These are phyloP conservation scores for Gossypium thurberi DNA, from an alignment of 345 rosid species.

Conservation along the genomic window DNA sequence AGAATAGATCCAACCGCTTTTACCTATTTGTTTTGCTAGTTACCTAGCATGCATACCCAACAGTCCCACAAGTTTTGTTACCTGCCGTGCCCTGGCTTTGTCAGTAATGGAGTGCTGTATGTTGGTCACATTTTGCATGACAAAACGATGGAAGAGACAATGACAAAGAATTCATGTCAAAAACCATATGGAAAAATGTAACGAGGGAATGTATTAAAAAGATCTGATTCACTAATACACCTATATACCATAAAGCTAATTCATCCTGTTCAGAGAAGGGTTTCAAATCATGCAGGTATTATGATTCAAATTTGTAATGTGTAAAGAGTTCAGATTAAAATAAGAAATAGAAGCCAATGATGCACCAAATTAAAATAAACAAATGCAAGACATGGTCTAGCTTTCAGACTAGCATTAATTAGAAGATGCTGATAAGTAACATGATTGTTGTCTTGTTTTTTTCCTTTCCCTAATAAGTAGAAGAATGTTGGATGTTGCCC, in stretches of 20 bases:
- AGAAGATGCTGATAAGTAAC: neutral
- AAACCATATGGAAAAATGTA: neutral
- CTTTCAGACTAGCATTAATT: neutral
- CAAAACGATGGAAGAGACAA: neutral
- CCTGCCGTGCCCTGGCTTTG: neutral
- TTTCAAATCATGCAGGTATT: neutral
- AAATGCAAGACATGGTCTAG: neutral
- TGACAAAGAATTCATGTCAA: neutral
- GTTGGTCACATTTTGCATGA: neutral
- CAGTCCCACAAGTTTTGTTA: neutral
- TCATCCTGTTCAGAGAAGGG: neutral
- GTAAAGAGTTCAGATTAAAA: neutral
- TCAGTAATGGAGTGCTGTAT: neutral
- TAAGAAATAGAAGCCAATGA: neutral
- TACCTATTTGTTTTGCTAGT: neutral
- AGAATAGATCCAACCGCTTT: neutral
- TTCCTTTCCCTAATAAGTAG: neutral
- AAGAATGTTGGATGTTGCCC: neutral
- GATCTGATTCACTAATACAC: neutral
- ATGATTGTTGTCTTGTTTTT: neutral
- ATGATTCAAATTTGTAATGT: neutral
- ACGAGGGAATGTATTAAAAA: neutral
- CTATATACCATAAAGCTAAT: neutral
- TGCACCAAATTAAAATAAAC: neutral
- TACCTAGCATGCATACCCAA: neutral